A percentile compares a stretch with the other conserved stretches of the same genome.
Evolutionary conservation across 2,329 filamentous ascomycete species (phyloP).

Genomic region (Venturia pyrina): DNA sequence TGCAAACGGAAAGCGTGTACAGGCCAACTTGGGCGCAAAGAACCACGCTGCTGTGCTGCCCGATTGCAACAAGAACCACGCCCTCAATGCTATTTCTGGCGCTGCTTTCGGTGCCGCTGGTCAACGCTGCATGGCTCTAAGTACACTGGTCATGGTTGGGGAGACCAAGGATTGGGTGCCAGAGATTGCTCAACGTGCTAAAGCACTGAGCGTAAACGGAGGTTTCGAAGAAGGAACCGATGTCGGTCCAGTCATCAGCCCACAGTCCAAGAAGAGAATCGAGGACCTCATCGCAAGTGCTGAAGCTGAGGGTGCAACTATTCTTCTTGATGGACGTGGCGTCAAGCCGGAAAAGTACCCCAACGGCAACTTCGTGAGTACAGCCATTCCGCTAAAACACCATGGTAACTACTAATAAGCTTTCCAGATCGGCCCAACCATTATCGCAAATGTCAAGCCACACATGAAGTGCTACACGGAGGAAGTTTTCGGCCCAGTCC

Average conservation of each 20-base stretch:
- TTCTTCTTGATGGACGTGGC: constrained; percentile 71
- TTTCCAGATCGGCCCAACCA: constrained; percentile 61
- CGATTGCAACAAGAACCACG: constrained; percentile 85
- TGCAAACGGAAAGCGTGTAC: constrained; percentile 78
- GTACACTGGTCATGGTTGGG: constrained; percentile 72
- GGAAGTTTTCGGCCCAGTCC: constrained; percentile 77
- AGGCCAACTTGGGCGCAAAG: constrained; percentile 81
- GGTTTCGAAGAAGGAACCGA: constrained; percentile 75
- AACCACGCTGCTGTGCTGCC: constrained; percentile 79
- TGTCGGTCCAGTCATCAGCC: constrained; percentile 72
- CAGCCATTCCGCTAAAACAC: not conserved
- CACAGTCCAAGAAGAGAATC: constrained; percentile 69
- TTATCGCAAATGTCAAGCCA: constrained; percentile 70
- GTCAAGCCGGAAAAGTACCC: constrained; percentile 69
- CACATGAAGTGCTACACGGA: constrained; percentile 78
- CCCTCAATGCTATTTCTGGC: constrained; percentile 72
- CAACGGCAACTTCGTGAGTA: constrained; percentile 64
- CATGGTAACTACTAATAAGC: constrained; percentile 16
- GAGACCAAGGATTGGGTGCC: constrained; percentile 76
- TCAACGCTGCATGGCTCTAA: constrained; percentile 79
- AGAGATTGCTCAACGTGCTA: constrained; percentile 68
- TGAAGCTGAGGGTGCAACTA: constrained; percentile 70
- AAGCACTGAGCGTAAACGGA: constrained; percentile 62
- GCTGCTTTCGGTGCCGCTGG: constrained; percentile 79
- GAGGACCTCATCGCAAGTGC: constrained; percentile 66